A percentile compares a stretch with the other conserved stretches of the same genome.
Conservation (phyloP, 2,329 filamentous ascomycete species). For the Diaporthe ilicicola region DNA sequence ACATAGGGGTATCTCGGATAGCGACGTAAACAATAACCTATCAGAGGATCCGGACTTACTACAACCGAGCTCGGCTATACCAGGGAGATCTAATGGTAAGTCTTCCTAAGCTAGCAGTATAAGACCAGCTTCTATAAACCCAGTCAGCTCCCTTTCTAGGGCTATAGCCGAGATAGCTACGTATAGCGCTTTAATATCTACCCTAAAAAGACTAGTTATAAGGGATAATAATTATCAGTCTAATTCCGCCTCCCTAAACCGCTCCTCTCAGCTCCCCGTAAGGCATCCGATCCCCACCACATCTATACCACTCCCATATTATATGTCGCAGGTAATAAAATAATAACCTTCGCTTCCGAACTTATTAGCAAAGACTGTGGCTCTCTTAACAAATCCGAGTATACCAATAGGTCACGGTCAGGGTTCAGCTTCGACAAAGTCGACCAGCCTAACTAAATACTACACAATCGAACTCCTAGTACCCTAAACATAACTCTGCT, state of each 20-base stretch:
- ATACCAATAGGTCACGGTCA: background rate
- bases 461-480: too few relatives aligned
- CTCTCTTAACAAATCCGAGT: background rate
- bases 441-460: too few relatives aligned
- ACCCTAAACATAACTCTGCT: too few relatives aligned
- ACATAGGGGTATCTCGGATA: constrained; percentile 19
- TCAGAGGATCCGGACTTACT: constrained; percentile 15
- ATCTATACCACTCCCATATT: constrained; percentile 19
- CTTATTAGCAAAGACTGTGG: background rate
- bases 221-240: background rate
- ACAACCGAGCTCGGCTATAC: background rate
- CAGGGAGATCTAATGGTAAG: background rate
- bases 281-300: background rate
- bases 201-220: background rate
- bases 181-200: background rate
- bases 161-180: background rate
- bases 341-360: background rate
- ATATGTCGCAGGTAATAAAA: background rate
- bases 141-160: background rate
- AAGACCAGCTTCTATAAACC: background rate
- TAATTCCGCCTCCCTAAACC: background rate
- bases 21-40: constrained; percentile 15
- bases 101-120: constrained; percentile 34
- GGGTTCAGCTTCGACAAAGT: background rate
- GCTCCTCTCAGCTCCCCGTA: background rate